Evolutionary conservation across 345 rosid species (phyloP).

Genomic region (Clausena lansium): DNA sequence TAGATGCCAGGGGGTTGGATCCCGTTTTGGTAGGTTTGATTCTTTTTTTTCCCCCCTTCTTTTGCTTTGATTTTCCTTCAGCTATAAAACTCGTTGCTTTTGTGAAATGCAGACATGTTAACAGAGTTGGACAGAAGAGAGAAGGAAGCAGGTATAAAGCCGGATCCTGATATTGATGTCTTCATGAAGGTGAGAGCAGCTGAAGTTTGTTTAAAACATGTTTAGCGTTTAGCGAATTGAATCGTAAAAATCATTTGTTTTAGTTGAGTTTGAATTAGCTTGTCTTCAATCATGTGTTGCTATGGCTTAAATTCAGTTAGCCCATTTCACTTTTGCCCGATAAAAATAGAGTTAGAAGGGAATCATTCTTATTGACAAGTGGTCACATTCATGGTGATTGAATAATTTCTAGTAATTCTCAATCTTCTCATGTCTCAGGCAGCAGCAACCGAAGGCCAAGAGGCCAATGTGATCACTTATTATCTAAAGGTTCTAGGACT

Average conservation of each 20-base stretch:
- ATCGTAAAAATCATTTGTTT: too few species aligned
- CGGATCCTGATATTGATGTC: slow-evolving; percentile 75
- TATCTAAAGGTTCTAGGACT: slow-evolving; percentile 51
- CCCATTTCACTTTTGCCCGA: neutral
- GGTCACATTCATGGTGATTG: neutral
- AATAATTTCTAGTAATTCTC: neutral
- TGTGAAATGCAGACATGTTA: slow-evolving; percentile 49
- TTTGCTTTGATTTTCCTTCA: neutral
- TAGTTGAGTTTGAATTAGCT: neutral
- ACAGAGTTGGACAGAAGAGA: slow-evolving; percentile 76
- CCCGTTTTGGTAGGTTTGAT: slow-evolving; percentile 50
- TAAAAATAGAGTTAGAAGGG: too few species aligned
- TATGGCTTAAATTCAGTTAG: neutral
- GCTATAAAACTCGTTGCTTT: neutral
- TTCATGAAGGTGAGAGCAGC: slow-evolving; percentile 69
- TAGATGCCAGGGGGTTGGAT: slow-evolving; percentile 73
- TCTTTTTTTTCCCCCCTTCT: too few species aligned
- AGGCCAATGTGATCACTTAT: slow-evolving; percentile 50
- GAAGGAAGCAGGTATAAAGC: slow-evolving; percentile 65
- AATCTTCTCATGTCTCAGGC: slow-evolving; percentile 36
- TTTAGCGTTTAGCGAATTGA: neutral
- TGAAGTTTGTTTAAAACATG: neutral
- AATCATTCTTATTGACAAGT: neutral
- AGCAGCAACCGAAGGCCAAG: slow-evolving; percentile 43
- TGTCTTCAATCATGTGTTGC: neutral